These are phyloP conservation scores for Suillus alpinus DNA, from an alignment of 768 basidiomycete genomes.

Conservation along the genomic window DNA sequence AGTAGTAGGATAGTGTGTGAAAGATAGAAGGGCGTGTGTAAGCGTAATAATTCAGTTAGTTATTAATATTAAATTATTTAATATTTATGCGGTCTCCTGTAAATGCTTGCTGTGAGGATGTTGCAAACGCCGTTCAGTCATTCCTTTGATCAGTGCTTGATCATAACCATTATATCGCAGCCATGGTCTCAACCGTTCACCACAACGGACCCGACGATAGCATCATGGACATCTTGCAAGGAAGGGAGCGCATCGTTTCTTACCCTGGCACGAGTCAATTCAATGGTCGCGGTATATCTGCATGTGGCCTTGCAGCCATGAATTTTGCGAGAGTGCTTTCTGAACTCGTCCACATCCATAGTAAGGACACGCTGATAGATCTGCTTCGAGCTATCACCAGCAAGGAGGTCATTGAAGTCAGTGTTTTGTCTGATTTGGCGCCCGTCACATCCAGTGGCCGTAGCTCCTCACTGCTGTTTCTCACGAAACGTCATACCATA, in stretches of 20 bases:
- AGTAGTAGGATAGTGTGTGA: too few species aligned
- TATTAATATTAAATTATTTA: too few species aligned
- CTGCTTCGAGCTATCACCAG: slow-evolving; percentile 4
- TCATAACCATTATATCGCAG: background rate
- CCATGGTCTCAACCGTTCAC: slow-evolving; percentile 50
- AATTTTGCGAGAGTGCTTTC: slow-evolving; percentile 52
- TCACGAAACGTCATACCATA: slow-evolving; percentile 19
- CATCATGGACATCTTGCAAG: slow-evolving; percentile 18
- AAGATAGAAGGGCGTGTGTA: too few species aligned
- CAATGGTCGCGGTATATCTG: slow-evolving; percentile 40
- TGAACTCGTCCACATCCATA: background rate
- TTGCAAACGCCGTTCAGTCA: background rate
- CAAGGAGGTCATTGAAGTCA: slow-evolving; percentile 24
- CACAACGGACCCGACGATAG: slow-evolving; percentile 43
- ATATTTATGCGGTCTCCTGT: background rate
- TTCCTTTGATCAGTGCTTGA: background rate
- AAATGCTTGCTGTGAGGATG: too few species aligned
- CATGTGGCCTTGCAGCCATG: slow-evolving; percentile 66
- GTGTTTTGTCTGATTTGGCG: slow-evolving; percentile 5
- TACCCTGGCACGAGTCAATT: slow-evolving; percentile 59
- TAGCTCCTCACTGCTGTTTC: background rate
- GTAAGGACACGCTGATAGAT: background rate
- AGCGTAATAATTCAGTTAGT: background rate
- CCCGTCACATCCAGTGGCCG: background rate
- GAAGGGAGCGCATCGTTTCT: slow-evolving; percentile 40